Conservation (phyloP, 306 rosid genomes). For the Inga laurina region DNA sequence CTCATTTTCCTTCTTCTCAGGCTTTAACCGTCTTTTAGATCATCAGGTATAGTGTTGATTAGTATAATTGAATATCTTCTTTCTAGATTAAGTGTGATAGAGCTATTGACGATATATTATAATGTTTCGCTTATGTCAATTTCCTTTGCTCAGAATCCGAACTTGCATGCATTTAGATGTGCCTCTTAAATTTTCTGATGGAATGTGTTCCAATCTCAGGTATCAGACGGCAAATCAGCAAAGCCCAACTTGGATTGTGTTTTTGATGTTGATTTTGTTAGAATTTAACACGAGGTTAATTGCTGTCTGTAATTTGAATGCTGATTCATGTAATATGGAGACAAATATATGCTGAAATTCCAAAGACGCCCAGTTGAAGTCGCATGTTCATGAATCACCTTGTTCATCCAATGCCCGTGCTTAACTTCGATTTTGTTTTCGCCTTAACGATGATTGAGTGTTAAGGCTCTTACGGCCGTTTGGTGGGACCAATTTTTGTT, state of each 20-base stretch:
- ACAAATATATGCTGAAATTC: slow-evolving; percentile 12
- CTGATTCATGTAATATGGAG: background rate
- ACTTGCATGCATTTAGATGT: background rate
- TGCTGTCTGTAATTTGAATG: slow-evolving; percentile 21
- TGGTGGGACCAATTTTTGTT: no score
- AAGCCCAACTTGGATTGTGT: slow-evolving; percentile 24
- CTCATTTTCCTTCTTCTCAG: slow-evolving; percentile 20
- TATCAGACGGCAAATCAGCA: slow-evolving; percentile 2
- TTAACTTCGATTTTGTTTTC: background rate
- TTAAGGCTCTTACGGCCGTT: no score
- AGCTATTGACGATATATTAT: background rate
- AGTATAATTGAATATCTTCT: background rate
- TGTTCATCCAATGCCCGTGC: slow-evolving; percentile 19
- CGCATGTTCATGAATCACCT: background rate
- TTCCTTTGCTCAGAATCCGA: slow-evolving; percentile 5
- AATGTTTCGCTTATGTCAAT: slow-evolving; percentile 26
- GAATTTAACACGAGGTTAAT: slow-evolving; percentile 26
- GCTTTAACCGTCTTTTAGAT: slow-evolving; percentile 23
- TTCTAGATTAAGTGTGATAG: slow-evolving; percentile 15
- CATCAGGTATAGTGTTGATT: slow-evolving; percentile 27
- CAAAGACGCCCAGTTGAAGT: background rate
- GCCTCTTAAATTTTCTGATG: slow-evolving; percentile 14
- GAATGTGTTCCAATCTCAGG: slow-evolving; percentile 27
- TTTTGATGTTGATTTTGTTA: slow-evolving; percentile 29
- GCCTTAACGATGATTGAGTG: background rate